Percentiles rank a stretch among this genome's conserved stretches.
Evolutionary conservation across 2,329 filamentous ascomycete genomes (phyloP).

Genomic region (Elsinoe arachidis): DNA sequence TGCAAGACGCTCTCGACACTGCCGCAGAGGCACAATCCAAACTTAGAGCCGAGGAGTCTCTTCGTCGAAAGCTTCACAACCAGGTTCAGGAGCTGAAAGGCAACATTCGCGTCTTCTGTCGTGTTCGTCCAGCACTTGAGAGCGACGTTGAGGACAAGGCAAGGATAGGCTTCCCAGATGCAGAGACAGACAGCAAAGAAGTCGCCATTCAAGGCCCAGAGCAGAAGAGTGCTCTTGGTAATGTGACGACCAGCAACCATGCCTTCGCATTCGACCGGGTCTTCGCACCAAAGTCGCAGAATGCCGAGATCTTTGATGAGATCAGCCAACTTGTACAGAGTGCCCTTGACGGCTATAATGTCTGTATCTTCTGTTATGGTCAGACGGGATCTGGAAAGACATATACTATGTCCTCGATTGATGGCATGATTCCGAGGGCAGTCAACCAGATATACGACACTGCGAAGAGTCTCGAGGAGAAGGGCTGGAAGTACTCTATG

Average conservation of each 20-base stretch:
- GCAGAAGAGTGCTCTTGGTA: conserved; percentile 71
- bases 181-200: conserved; percentile 73
- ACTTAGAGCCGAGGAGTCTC: conserved; percentile 80
- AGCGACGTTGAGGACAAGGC: conserved; percentile 57
- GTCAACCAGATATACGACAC: conserved; percentile 91
- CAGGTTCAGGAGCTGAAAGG: conserved; percentile 96
- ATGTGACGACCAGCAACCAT: conserved; percentile 67
- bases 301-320: conserved; percentile 85
- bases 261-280: conserved; percentile 90
- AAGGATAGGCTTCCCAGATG: conserved; percentile 62
- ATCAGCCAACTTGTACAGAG: conserved; percentile 96
- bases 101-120: conserved; percentile 96
- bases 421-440: conserved; percentile 92
- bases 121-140: conserved; percentile 68
- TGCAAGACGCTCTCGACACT: conserved; percentile 65
- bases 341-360: conserved; percentile 93
- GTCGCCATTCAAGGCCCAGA: conserved; percentile 76
- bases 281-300: conserved; percentile 68
- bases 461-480: conserved; percentile 71
- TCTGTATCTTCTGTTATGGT: conserved; percentile 97
- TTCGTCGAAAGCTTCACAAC: conserved; percentile 87
- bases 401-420: conserved; percentile 80
- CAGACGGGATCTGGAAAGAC: conserved; percentile 97
- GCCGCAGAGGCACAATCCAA: conserved; percentile 69
- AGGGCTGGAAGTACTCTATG: conserved; percentile 92